Evolutionary conservation across 371 early-diverging fungal species (phyloP).

Genomic region (Actinomucor elegans): DNA sequence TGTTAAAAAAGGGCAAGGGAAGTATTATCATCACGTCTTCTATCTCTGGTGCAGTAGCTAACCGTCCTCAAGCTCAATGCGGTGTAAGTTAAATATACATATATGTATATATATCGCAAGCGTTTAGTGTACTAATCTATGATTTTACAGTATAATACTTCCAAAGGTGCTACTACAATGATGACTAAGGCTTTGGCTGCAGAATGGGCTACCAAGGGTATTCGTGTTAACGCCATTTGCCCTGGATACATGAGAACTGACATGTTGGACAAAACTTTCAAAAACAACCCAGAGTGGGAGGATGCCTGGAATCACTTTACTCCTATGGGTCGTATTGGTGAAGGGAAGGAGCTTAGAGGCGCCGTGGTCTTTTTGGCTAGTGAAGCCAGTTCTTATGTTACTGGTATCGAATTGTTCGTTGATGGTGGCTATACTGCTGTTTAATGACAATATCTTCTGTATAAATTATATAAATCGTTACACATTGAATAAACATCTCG

Average conservation of each 20-base stretch:
- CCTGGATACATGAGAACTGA: slow-evolving; percentile 53
- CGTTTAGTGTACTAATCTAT: no score
- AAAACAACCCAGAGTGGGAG: slow-evolving; percentile 29
- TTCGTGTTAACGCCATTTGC: slow-evolving; percentile 49
- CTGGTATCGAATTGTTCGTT: slow-evolving; percentile 51
- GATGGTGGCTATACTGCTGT: slow-evolving; percentile 51
- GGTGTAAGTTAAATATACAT: no score
- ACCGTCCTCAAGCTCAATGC: slow-evolving; percentile 47
- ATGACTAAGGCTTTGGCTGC: slow-evolving; percentile 48
- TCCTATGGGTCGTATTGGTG: slow-evolving; percentile 57
- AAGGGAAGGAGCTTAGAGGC: slow-evolving; percentile 66
- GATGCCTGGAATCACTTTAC: slow-evolving; percentile 32
- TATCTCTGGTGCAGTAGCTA: slow-evolving; percentile 45
- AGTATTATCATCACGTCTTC: slow-evolving; percentile 47
- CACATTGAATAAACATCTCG: no score
- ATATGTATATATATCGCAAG: no score
- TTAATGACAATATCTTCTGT: no score
- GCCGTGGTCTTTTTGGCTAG: slow-evolving; percentile 71
- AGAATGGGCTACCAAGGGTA: slow-evolving; percentile 47
- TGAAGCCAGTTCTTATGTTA: slow-evolving; percentile 63
- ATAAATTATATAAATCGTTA: no score
- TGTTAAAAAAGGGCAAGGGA: slow-evolving; percentile 44
- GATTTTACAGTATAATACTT: slow-evolving; percentile 52
- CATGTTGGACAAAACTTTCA: slow-evolving; percentile 37
- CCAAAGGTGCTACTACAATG: slow-evolving; percentile 67